Evolutionary conservation across 2,329 filamentous ascomycete genomes (phyloP), one percentile per base, ranked within the genome.

Genomic region (Ophiostoma triangulosporum): DNA sequence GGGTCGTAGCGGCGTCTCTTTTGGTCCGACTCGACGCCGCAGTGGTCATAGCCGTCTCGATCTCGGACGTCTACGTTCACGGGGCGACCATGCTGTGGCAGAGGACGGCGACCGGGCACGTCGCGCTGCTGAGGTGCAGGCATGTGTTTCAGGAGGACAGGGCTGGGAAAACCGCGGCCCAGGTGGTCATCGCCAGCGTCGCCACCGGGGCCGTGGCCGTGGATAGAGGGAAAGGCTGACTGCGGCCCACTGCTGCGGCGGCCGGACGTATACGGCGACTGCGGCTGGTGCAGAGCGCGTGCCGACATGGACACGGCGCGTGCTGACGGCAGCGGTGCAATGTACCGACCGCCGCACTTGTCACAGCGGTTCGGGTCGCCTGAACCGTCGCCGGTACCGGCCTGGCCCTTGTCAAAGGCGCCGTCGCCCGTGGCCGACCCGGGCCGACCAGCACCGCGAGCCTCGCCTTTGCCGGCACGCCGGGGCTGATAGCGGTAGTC

Each of bases 401-500:
- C 46, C 54, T 56, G 54, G 22, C 46, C 62, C 14, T 46, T 46
- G 7, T 46, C 24, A 12, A 46, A 46, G 7, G 15, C 20, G 6
- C 53, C 58, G 6, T 56, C 58, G 53, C 69, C 29, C 7, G 11
- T 31, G 2, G 45, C 31, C 7, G 35, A 48, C 2, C 40, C 57
- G 1, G 36, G 31, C 7, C 54, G 51, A 11, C 12, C 24, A 5
- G 31, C 32, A 33, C 27, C 46, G 8, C 15, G n/a, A 35, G 45
- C 60, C 11, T 52, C 58, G 6, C 57, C 59, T 54, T 72, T 72
- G 8, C 68, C 69, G 59, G 77, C 79, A 33, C 86, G 79, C 20
- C 87, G 83, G 33, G 93, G 93, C 65, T 95, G 88, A 65, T 97
- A 98, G 58, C 89, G 83, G 69, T 98, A 98, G 60, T 88, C 85